Evolutionary conservation across 1,284 basidiomycete species (phyloP).

Genomic region (Abortiporus biennis): DNA sequence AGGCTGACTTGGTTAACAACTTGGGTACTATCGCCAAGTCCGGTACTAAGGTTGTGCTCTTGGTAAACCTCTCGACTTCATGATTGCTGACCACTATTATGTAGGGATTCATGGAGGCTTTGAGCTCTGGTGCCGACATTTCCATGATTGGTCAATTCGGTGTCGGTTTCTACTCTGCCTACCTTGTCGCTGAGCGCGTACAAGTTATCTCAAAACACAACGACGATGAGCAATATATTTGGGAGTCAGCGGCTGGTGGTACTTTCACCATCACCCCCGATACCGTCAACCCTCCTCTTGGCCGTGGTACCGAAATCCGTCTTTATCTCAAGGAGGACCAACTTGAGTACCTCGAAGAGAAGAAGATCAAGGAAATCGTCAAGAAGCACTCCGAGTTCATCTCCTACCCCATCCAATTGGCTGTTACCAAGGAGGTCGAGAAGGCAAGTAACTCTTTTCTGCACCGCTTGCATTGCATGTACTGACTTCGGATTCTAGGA

Average conservation of each 20-base stretch:
- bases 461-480: background rate
- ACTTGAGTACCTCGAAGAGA: conserved; percentile 98
- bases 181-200: conserved; percentile 97
- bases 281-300: conserved; percentile 83
- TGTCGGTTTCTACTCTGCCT: conserved; percentile 99
- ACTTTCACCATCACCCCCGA: conserved; percentile 99
- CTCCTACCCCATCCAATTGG: conserved; percentile 99
- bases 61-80: background rate
- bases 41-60: conserved; percentile 71
- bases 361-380: conserved; percentile 98
- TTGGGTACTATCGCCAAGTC: conserved; percentile 99
- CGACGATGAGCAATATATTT: conserved; percentile 99
- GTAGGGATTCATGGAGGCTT: conserved; percentile 96
- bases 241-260: conserved; percentile 99
- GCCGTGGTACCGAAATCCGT: conserved; percentile 93
- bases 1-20: conserved; percentile 98
- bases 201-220: conserved; percentile 99
- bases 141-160: conserved; percentile 94
- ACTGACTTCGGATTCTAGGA: conserved; percentile 43
- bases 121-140: conserved; percentile 95
- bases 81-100: conserved; percentile 10
- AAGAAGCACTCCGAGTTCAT: conserved; percentile 99
- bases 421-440: conserved; percentile 99
- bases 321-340: conserved; percentile 99
- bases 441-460: conserved; percentile 50